Base-by-base conservation (phyloP, 768 basidiomycete genomes). In the Boletus rufocinnamomeus region DNA sequence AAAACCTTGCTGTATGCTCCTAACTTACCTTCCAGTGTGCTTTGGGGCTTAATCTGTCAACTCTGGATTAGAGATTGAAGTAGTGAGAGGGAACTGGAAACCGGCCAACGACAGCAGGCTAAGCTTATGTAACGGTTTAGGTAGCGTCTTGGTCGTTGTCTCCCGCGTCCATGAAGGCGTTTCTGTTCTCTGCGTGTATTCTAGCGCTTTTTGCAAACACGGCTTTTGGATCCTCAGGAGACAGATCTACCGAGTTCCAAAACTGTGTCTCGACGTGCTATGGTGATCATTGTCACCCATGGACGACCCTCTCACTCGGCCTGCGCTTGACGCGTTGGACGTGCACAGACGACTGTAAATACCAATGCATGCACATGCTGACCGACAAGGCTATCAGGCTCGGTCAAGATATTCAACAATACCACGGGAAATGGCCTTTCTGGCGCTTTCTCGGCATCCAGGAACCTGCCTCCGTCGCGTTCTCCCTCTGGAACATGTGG, bases 401-500 rank as follows among this genome's bases (percentile, higher is more conserved):
- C 6, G 82, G 83, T 0, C 64, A 66, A 41, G 63, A 57, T 2
- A 74, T 91, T 1, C 83, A 90, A 45, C 95, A 97, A 64, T 95
- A 91, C 72, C 84, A 93, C 66, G 97, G 96, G 17, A 98, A 98
- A 77, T 98, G 96, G 96, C 93, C 95, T 0, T 98, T 99, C 72
- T 89, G 87, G 84, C 82, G 95, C 32, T 76, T 90, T 23, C 75
- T 79, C n/a, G 93, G 95, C 32, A 88, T 93, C 73, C 96, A 98
- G 69, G 96, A 99, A 74, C 95, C 96, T 7, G 89, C 95, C 9
- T 91, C 92, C 3, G 95, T 97, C 57, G 73, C 84, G 37, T 97
- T 98, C 76, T 95, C 92, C 16, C 66, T 97, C n/a, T 75, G 87
- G 58, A 98, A 99, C 72, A 77, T 96, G 43, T 84, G 80, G 77